Percentiles rank a stretch among this genome's conserved stretches.
These are phyloP conservation scores for Talinum fruticosum DNA, from an alignment of 148 eudicot genomes.

Conservation along the genomic window DNA sequence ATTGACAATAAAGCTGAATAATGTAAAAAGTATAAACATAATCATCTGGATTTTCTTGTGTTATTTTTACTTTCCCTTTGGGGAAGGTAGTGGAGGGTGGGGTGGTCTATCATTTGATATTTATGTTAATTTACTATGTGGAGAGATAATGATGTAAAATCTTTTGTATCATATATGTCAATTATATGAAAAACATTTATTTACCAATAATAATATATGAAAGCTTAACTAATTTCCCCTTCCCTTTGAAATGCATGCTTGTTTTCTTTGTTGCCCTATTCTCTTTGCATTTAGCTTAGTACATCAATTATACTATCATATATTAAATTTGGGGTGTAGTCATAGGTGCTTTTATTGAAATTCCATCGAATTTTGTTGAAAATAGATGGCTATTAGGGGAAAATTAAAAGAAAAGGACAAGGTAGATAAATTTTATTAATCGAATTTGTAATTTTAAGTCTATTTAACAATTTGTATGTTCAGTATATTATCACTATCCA, in stretches of 20 bases:
- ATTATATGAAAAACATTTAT: neutral
- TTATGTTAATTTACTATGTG: neutral
- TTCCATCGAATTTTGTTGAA: too few relatives aligned
- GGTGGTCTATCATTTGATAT: neutral
- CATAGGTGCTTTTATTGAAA: too few relatives aligned
- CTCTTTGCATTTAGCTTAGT: too few relatives aligned
- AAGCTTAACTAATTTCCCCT: neutral
- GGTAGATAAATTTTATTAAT: too few relatives aligned
- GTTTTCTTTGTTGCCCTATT: too few relatives aligned
- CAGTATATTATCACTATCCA: too few relatives aligned
- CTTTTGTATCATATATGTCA: neutral
- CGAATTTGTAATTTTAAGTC: too few relatives aligned
- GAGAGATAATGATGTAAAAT: slow-evolving; percentile 9
- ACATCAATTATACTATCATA: too few relatives aligned
- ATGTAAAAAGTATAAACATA: neutral
- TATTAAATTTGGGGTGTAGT: too few relatives aligned
- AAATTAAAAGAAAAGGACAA: too few relatives aligned
- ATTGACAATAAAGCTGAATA: neutral
- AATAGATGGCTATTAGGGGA: too few relatives aligned
- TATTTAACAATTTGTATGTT: too few relatives aligned
- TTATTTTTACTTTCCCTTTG: neutral
- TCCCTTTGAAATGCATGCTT: neutral
- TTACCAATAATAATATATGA: neutral
- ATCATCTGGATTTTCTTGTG: slow-evolving; percentile 7
- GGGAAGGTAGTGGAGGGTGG: neutral